Percentiles rank a stretch among this genome's conserved stretches.
These are phyloP conservation scores for Pisolithus sp. DNA, from an alignment of 768 basidiomycete genomes.

Conservation along the genomic window DNA sequence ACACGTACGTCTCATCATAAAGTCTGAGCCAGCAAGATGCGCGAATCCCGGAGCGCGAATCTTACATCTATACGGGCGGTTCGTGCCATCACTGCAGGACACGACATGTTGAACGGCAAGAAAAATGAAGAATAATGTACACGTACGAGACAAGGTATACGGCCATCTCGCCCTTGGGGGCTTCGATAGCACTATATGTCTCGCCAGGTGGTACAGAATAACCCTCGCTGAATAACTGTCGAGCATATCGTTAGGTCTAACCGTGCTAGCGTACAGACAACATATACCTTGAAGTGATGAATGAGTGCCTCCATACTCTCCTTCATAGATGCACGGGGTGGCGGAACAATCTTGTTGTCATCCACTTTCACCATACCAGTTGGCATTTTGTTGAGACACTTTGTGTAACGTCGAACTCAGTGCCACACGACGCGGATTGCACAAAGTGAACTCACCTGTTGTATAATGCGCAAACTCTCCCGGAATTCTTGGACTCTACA, in stretches of 20 bases:
- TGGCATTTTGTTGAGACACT: constrained; percentile 98
- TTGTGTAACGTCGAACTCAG: constrained; percentile 2
- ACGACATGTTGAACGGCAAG: background rate
- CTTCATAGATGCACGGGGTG: constrained; percentile 97
- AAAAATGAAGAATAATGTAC: background rate
- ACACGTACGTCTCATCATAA: constrained; percentile 90
- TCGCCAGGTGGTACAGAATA: constrained; percentile 95
- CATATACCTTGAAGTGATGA: constrained; percentile 88
- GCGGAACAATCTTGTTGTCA: constrained; percentile 95
- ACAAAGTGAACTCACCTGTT: constrained; percentile 42
- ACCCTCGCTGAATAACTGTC: constrained; percentile 89
- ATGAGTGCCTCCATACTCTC: constrained; percentile 98
- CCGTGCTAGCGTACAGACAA: background rate
- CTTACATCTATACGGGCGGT: constrained; percentile 94
- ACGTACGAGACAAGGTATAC: constrained; percentile 94
- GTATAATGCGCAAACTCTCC: constrained; percentile 85
- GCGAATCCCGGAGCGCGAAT: constrained; percentile 97
- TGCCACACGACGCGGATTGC: background rate
- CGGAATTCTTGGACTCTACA: constrained; percentile 99
- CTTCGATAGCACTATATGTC: constrained; percentile 96
- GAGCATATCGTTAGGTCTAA: background rate
- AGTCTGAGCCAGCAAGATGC: constrained; percentile 92
- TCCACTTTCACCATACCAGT: constrained; percentile 89
- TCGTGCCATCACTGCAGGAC: constrained; percentile 72
- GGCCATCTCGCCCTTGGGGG: constrained; percentile 98